Percentiles rank a stretch among this genome's conserved stretches.
Conservation (phyloP, 202 grass and related monocot genomes). For the Schoenoplectus tabernaemontani region DNA sequence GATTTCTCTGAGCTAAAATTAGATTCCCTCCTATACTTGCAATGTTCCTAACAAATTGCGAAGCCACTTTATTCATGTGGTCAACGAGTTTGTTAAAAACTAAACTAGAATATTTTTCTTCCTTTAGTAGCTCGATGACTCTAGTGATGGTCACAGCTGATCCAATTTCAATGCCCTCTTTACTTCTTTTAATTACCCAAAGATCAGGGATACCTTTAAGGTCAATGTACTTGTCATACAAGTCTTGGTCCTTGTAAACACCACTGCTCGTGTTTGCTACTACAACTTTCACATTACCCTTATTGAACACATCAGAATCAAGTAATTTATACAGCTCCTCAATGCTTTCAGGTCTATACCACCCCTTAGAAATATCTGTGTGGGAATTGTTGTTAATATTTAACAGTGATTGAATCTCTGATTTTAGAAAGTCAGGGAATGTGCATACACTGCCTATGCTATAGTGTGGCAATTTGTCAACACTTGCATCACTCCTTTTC, state of each 20-base stretch:
- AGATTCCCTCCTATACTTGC: conserved; percentile 77
- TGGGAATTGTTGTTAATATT: not conserved
- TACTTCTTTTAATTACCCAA: conserved; percentile 24
- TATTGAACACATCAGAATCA: conserved; percentile 28
- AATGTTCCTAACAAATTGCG: conserved; percentile 67
- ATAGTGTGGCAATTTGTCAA: conserved; percentile 41
- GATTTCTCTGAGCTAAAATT: conserved; percentile 65
- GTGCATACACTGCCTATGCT: conserved; percentile 36
- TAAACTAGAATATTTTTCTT: conserved; percentile 23
- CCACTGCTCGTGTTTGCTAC: conserved; percentile 64
- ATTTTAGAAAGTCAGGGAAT: conserved; percentile 68
- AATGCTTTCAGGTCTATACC: conserved; percentile 54
- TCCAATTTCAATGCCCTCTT: conserved; percentile 39
- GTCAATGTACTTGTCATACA: conserved; percentile 59
- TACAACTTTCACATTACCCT: conserved; percentile 45
- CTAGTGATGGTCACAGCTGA: conserved; percentile 53
- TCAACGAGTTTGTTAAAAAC: conserved; percentile 65
- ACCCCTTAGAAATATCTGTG: conserved; percentile 8
- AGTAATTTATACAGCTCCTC: conserved; percentile 48
- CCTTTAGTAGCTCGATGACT: conserved; percentile 35
- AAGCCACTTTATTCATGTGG: conserved; percentile 69
- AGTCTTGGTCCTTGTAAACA: conserved; percentile 63
- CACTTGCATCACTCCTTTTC: conserved; percentile 32
- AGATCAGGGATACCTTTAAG: conserved; percentile 61
- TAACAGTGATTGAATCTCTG: conserved; percentile 43